These are phyloP conservation scores for Medicago ruthenica DNA, from an alignment of 306 rosid genomes.

Conservation along the genomic window DNA sequence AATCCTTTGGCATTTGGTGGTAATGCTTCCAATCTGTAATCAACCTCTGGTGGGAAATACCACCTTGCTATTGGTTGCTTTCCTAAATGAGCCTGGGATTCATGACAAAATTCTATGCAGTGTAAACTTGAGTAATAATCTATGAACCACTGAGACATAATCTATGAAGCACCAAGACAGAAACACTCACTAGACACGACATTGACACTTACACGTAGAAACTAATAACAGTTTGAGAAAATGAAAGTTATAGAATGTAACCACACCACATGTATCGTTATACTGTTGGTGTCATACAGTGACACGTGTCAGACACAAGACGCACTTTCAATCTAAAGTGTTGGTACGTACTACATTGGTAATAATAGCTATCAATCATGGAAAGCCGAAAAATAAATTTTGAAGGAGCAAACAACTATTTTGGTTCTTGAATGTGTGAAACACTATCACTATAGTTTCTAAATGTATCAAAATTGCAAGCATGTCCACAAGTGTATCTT, in stretches of 20 bases:
- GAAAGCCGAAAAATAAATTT: too few relatives aligned
- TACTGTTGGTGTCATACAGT: too few relatives aligned
- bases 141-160: neutral
- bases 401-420: too few relatives aligned
- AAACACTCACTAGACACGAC: neutral
- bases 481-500: too few relatives aligned
- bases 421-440: too few relatives aligned
- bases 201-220: neutral
- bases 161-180: neutral
- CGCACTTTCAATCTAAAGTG: neutral
- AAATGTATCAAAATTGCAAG: too few relatives aligned
- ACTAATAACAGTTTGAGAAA: neutral
- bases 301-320: too few relatives aligned
- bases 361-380: too few relatives aligned
- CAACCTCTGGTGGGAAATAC: conserved; percentile 97
- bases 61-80: conserved; percentile 76
- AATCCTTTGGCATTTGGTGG: conserved; percentile 82
- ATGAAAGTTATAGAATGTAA: neutral
- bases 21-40: conserved; percentile 85
- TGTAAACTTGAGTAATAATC: conserved; percentile 13
- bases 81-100: conserved; percentile 54
- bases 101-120: neutral
- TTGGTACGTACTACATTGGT: too few relatives aligned
- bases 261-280: neutral
- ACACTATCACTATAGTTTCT: too few relatives aligned